phyloP scores from a whole-genome alignment of 192 early-diverging fungal genomes.

The Coemansia sp. region DNA sequence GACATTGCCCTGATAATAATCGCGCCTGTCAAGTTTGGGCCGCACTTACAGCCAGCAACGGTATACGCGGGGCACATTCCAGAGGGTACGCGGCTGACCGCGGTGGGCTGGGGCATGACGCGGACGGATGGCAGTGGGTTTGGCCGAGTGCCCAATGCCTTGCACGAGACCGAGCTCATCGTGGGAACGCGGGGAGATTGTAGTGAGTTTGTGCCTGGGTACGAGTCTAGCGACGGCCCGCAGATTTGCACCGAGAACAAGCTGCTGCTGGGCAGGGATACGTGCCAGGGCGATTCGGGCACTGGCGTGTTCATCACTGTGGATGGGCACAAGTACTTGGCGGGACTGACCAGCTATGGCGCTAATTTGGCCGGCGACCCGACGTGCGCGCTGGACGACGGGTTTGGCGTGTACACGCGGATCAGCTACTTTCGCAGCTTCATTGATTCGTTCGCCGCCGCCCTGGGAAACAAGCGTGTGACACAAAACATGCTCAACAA shows the following conservation, averaged over 20 bases:
- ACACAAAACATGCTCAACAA: neutral
- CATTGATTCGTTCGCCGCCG: slow-evolving; percentile 11
- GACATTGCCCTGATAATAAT: slow-evolving; percentile 37
- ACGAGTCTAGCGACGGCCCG: slow-evolving; percentile 43
- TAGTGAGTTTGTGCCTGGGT: slow-evolving; percentile 26
- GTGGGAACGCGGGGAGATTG: slow-evolving; percentile 26
- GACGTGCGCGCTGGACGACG: slow-evolving; percentile 43
- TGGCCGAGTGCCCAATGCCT: slow-evolving; percentile 13
- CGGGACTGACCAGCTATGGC: slow-evolving; percentile 51
- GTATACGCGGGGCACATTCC: slow-evolving; percentile 29
- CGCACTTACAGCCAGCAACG: neutral
- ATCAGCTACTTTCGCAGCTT: slow-evolving; percentile 35
- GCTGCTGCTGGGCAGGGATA: slow-evolving; percentile 36
- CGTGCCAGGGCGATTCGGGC: slow-evolving; percentile 54
- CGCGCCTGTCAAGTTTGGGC: neutral
- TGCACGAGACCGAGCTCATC: slow-evolving; percentile 30
- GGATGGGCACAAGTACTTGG: slow-evolving; percentile 21
- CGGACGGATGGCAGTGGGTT: neutral
- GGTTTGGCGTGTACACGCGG: slow-evolving; percentile 44
- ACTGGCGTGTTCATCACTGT: slow-evolving; percentile 32
- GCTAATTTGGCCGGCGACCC: slow-evolving; percentile 35
- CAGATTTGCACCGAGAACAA: slow-evolving; percentile 52
- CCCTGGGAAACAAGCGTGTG: neutral
- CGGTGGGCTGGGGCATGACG: slow-evolving; percentile 45
- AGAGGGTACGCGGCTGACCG: slow-evolving; percentile 18